Evolutionary conservation across 2,329 filamentous ascomycete genomes (phyloP), one percentile per base, ranked within the genome.

Genomic region (Nigrospora oryzae): DNA sequence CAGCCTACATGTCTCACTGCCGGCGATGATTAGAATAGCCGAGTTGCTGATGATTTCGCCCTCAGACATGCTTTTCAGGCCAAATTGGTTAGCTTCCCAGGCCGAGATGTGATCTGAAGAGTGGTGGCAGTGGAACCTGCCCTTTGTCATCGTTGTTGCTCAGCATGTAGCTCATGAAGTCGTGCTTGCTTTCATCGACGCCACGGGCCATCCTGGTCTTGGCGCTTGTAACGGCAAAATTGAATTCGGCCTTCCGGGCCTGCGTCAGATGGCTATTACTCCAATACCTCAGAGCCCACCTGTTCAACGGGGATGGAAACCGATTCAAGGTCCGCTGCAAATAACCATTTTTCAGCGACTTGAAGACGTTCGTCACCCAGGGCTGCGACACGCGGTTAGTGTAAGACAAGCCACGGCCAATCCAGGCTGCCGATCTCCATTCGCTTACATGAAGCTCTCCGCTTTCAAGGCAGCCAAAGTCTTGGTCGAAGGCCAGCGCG

Each of bases 1-100:
- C 0, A 69, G 73, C 0, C 71, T 68, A 1, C 71, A 74, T 5
- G 73, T 77, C 51, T 77, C 73, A 2, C 67, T 69, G 8, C 73
- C 72, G 8, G 70, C 71, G 14, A 70, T 57, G 30, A 75, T 59
- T 2, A 67, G 51, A 8, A 61, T 52, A 17, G 43, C 51, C 5
- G 55, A 50, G 42, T 60, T 62, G 28, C 38, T 44, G 1, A 45
- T 46, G 0, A 62, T 45, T 28, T 57, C 38, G 12, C 38, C 38
- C 15, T 39, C 38, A n/a, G 38, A 39, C 38, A 39, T 39, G 12
- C 38, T 39, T 14, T 1, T 10, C n/a, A 12, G 23, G 10, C 8
- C 5, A 28, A 28, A 7, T 28, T 10, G 10, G 23, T 28, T 28
- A 6, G 8, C 2, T 10, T 7, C 8, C 23, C 2, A 7, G 7